Percentiles rank a stretch among this genome's conserved stretches.
Evolutionary conservation across 306 rosid genomes (phyloP).

Genomic region (Glycine latifolia): DNA sequence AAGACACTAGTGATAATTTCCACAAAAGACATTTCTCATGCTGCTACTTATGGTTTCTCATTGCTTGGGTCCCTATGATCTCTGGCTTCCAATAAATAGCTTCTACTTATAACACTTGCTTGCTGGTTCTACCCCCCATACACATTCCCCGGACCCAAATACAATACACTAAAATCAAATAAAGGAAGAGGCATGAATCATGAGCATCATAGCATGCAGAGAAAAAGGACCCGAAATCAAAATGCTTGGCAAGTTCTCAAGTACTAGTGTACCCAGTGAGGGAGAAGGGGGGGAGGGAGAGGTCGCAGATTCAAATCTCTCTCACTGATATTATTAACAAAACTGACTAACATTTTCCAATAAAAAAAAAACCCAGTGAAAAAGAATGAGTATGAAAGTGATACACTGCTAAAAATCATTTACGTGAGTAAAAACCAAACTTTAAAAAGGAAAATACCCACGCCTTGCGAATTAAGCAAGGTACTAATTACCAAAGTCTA

Average conservation of each 20-base stretch:
- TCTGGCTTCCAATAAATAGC: constrained; percentile 41
- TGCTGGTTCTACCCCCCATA: neutral
- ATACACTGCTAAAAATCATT: constrained; percentile 43
- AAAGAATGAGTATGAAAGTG: neutral
- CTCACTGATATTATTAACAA: too few species aligned
- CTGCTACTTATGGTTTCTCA: constrained; percentile 39
- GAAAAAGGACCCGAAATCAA: constrained; percentile 41
- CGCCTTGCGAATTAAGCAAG: constrained; percentile 52
- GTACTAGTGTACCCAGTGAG: constrained; percentile 4
- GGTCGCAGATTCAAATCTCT: too few species aligned
- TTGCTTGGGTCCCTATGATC: constrained; percentile 41
- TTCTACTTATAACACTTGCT: constrained; percentile 9
- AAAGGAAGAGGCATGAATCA: constrained; percentile 34
- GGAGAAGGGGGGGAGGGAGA: too few species aligned
- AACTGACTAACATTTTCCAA: too few species aligned
- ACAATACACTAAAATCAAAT: constrained; percentile 14
- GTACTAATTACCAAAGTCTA: constrained; percentile 32
- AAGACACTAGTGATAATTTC: constrained; percentile 38
- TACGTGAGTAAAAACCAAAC: constrained; percentile 43
- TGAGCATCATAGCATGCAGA: constrained; percentile 34
- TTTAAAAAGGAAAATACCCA: constrained; percentile 20
- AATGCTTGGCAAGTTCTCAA: constrained; percentile 19
- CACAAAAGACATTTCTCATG: constrained; percentile 37
- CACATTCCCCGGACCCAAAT: constrained; percentile 28
- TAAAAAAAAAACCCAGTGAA: neutral